These are phyloP conservation scores for Adiantum capillusveneris DNA, from an alignment of 75 land plant species.

Conservation along the genomic window DNA sequence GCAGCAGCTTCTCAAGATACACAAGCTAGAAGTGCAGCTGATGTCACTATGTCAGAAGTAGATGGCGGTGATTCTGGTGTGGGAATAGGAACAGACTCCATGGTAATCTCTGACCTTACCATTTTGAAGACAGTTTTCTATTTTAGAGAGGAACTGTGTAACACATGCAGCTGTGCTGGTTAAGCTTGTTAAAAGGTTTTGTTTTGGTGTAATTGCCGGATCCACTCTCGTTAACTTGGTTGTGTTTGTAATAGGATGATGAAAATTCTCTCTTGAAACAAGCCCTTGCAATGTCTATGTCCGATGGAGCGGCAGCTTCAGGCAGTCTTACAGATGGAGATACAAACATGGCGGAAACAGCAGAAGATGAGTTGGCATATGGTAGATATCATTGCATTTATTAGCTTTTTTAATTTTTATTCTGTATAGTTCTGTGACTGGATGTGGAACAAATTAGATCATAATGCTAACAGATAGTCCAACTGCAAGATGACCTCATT, in stretches of 20 bases:
- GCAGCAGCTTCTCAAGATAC: conserved; percentile 39
- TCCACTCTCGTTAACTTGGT: too few relatives aligned
- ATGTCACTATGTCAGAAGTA: conserved; percentile 67
- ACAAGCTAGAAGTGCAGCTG: conserved; percentile 44
- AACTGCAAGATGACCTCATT: too few relatives aligned
- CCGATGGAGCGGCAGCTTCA: conserved; percentile 38
- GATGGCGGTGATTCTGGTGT: conserved; percentile 24
- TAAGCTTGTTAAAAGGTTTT: too few relatives aligned
- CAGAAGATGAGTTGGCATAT: conserved; percentile 72
- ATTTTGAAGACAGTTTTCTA: too few relatives aligned
- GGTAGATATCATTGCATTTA: conserved; percentile 58
- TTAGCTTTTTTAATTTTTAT: too few relatives aligned
- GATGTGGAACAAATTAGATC: too few relatives aligned
- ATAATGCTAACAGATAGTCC: too few relatives aligned
- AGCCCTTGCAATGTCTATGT: conserved; percentile 79
- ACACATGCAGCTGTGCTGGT: too few relatives aligned
- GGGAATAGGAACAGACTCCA: conserved; percentile 36
- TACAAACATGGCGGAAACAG: conserved; percentile 71
- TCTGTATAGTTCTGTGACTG: too few relatives aligned
- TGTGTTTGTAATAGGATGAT: conserved; percentile 37
- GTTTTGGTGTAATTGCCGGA: too few relatives aligned
- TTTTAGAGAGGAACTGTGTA: too few relatives aligned
- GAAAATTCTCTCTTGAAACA: conserved; percentile 38
- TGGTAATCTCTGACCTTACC: conserved; percentile 38
- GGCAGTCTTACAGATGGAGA: conserved; percentile 27